These are phyloP conservation scores for Trypanosoma cruzi DNA, from an alignment of 208 protist genomes.

Conservation along the genomic window DNA sequence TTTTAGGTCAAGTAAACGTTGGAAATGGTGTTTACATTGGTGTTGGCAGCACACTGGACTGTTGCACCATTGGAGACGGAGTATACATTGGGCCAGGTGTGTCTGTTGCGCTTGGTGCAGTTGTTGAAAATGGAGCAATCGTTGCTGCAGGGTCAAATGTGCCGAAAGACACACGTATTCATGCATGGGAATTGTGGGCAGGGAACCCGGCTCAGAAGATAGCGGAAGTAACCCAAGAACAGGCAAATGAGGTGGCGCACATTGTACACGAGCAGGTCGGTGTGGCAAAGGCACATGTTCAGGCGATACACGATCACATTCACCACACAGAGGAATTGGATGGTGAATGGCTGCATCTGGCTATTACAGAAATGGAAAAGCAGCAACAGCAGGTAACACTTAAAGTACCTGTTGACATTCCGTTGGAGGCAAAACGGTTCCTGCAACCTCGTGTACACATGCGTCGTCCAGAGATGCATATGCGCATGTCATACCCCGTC, in stretches of 20 bases:
- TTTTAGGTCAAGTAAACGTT: constrained; percentile 81
- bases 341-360: constrained; percentile 67
- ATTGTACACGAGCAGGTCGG: constrained; percentile 69
- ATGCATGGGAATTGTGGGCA: constrained; percentile 91
- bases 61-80: constrained; percentile 82
- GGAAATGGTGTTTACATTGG: constrained; percentile 71
- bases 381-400: constrained; percentile 83
- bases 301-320: constrained; percentile 75
- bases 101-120: constrained; percentile 76
- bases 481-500: constrained; percentile 86
- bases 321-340: constrained; percentile 68
- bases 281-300: constrained; percentile 53
- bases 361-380: constrained; percentile 66
- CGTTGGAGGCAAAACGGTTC: constrained; percentile 84
- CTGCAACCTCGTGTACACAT: constrained; percentile 87
- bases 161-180: constrained; percentile 79
- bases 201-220: constrained; percentile 90
- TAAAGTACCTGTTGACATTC: constrained; percentile 82
- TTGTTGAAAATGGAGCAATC: constrained; percentile 86
- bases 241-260: constrained; percentile 65
- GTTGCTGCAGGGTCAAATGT: constrained; percentile 85
- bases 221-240: constrained; percentile 72
- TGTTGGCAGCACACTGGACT: constrained; percentile 74
- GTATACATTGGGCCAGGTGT: constrained; percentile 85
- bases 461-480: constrained; percentile 88